phyloP scores from a whole-genome alignment of 805 yeast genomes.

The Monosporozyma siamensis region DNA sequence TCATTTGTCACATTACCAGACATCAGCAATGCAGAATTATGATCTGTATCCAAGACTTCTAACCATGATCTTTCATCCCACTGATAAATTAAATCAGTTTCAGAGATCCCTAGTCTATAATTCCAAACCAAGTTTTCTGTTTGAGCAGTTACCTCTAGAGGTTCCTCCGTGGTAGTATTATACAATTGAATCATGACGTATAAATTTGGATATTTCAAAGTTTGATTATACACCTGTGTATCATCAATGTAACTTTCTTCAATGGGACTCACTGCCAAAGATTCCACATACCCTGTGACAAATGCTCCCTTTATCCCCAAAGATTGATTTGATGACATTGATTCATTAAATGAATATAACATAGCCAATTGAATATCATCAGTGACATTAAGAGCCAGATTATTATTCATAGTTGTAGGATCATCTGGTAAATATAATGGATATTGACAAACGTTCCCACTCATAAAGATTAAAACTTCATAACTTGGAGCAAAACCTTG shows the following conservation, averaged over 20 bases:
- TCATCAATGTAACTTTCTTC: not conserved
- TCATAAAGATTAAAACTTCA: conserved; percentile 25
- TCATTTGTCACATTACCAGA: conserved; percentile 42
- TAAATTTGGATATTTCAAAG: conserved; percentile 17
- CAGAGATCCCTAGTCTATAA: conserved; percentile 60
- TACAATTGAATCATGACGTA: conserved; percentile 21
- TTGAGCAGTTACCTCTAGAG: conserved; percentile 5
- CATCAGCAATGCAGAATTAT: conserved; percentile 52
- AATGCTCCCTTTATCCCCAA: conserved; percentile 12
- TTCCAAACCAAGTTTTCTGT: conserved; percentile 36
- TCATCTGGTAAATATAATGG: conserved; percentile 11
- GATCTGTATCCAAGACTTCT: conserved; percentile 59
- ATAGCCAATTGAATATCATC: conserved; percentile 15
- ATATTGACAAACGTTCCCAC: conserved; percentile 29
- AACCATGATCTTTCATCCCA: conserved; percentile 57
- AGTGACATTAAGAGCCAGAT: not conserved
- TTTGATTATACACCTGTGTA: conserved; percentile 5
- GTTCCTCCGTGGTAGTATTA: conserved; percentile 15
- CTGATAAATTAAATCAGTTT: conserved; percentile 52
- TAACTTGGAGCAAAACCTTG: conserved; percentile 11
- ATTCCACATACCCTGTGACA: conserved; percentile 24
- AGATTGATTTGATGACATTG: conserved; percentile 12
- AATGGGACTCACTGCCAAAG: conserved; percentile 22
- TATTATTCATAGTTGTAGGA: not conserved
- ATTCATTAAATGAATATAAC: conserved; percentile 23